phyloP scores from a whole-genome alignment of 495 filamentous ascomycete species.

The Thermothielavioides terrestris region DNA sequence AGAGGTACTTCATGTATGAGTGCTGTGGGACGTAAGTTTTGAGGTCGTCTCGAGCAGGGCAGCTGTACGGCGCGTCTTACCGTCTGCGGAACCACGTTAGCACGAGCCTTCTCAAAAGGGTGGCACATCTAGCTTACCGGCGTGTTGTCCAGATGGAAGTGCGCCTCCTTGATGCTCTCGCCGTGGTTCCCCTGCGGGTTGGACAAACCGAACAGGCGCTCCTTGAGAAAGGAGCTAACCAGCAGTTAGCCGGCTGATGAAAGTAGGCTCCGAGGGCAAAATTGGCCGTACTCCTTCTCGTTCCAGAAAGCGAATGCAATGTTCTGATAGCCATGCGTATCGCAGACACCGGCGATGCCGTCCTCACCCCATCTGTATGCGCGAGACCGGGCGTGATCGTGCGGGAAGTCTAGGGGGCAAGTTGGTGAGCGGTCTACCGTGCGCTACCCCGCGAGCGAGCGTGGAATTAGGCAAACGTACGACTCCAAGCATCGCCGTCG shows the following conservation, averaged over 20 bases:
- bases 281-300: slow-evolving; percentile 67
- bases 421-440: slow-evolving; percentile 9
- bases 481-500: slow-evolving; percentile 93
- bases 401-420: slow-evolving; percentile 63
- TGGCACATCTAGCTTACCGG: slow-evolving; percentile 42
- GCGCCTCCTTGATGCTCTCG: slow-evolving; percentile 90
- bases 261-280: no score
- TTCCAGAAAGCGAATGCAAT: slow-evolving; percentile 98
- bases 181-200: slow-evolving; percentile 97
- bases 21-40: slow-evolving; percentile 47
- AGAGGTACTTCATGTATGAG: slow-evolving; percentile 98
- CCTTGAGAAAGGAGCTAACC: slow-evolving; percentile 77
- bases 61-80: slow-evolving; percentile 23
- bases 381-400: slow-evolving; percentile 81
- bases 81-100: slow-evolving; percentile 30
- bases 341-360: slow-evolving; percentile 91
- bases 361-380: slow-evolving; percentile 94
- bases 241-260: slow-evolving; percentile 2
- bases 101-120: not conserved
- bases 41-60: not conserved
- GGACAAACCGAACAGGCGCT: slow-evolving; percentile 85
- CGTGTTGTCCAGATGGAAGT: slow-evolving; percentile 94
- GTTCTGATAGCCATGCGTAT: slow-evolving; percentile 82
- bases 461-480: slow-evolving; percentile 43
- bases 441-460: no score